Evolutionary conservation across 805 yeast species (phyloP), one percentile per base, ranked within the genome.

Genomic region (Schwanniomyces yamadae): DNA sequence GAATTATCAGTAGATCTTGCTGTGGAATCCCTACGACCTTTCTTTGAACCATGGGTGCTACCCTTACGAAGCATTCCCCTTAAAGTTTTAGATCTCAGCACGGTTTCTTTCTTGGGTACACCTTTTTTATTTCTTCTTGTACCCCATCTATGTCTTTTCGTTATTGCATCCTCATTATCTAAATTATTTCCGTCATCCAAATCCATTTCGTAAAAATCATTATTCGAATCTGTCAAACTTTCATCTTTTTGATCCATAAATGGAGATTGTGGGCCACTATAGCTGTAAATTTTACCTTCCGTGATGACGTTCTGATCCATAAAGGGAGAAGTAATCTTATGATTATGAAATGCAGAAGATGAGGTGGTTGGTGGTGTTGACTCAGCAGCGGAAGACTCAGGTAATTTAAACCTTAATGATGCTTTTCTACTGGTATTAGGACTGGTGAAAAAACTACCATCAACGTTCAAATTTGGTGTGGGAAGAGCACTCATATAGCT

Each of bases 81-180:
- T 28, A 84, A 55, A 0, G 91, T 82, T 50, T 71, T 81, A 12
- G 80, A 73, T 45, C 90, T 65, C 6, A 73, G 72, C 10, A 77
- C 63, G 29, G 61, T 58, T 37, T 65, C 69, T 34, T 53, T 53
- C 29, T 53, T 46, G 15, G 93, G 90, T 31, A 73, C 70, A 6
- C 95, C 95, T 42, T 78, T 73, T 40, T 78, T 77, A 50, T 79
- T 77, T 48, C 95, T 73, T 46, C 84, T 87, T 3, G 97, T 90
- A 40, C 96, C 96, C 95, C 95, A 87, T 61, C 96, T 73, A 48
- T 82, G 76, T 50, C 95, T 73, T 46, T 82, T 79, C 78, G 84
- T 83, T n/a, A 72, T 64, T 0, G 84, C 69, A 11, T 66, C 72
- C 22, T 66, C 59, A 28, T 78, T 49, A 16, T 34, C 21, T 25